Evolutionary conservation across 805 yeast genomes (phyloP).

Genomic region (Myxozyma kluyveri): DNA sequence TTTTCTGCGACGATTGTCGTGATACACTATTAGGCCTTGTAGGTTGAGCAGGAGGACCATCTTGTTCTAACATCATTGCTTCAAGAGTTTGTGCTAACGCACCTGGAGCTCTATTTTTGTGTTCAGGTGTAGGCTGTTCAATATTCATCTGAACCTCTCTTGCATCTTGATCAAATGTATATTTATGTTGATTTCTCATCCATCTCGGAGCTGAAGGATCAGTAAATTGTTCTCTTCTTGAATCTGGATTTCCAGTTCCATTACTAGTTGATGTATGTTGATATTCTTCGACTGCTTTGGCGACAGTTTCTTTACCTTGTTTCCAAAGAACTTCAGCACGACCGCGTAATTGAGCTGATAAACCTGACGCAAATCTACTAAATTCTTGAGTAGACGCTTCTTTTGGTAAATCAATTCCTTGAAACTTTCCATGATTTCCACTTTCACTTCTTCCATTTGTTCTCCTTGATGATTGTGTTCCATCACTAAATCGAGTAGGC

Average conservation of each 20-base stretch:
- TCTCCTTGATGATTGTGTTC: background rate
- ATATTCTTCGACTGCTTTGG: constrained; percentile 61
- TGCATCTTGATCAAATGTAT: constrained; percentile 13
- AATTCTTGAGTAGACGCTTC: constrained; percentile 21
- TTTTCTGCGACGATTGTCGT: background rate
- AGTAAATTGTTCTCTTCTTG: background rate
- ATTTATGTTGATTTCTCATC: constrained; percentile 24
- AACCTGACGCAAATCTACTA: constrained; percentile 38
- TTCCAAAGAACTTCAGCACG: constrained; percentile 60
- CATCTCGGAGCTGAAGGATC: constrained; percentile 24
- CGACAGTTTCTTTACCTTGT: constrained; percentile 58
- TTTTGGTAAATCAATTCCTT: constrained; percentile 5
- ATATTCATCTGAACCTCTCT: constrained; percentile 7
- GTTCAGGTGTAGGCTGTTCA: constrained; percentile 16
- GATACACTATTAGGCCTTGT: background rate
- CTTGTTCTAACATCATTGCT: constrained; percentile 19
- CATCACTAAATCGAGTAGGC: constrained; percentile 22
- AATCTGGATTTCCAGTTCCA: background rate
- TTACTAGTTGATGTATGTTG: constrained; percentile 12
- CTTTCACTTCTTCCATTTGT: background rate
- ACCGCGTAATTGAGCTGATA: constrained; percentile 55
- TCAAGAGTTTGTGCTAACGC: constrained; percentile 15
- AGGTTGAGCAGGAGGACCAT: constrained; percentile 15
- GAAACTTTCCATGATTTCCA: background rate
- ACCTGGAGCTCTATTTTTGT: background rate